Evolutionary conservation across 495 filamentous ascomycete species (phyloP).

Genomic region (Talaromyces stipitatus): DNA sequence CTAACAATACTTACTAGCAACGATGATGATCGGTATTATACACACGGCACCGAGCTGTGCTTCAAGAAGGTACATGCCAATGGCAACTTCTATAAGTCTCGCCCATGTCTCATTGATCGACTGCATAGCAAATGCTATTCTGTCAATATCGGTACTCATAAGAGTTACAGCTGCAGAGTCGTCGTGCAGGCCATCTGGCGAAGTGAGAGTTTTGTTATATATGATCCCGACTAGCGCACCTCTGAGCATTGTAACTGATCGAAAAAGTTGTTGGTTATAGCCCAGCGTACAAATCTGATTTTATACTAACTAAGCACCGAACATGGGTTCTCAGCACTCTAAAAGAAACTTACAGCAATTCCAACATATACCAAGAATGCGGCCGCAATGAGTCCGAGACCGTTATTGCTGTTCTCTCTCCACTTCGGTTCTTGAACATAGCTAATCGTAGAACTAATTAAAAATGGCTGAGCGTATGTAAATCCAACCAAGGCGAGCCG

Average conservation of each 20-base stretch:
- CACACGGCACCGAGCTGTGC: slow-evolving; percentile 37
- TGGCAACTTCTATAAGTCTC: background rate
- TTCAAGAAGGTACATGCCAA: slow-evolving; percentile 19
- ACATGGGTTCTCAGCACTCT: too few species aligned
- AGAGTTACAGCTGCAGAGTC: slow-evolving; percentile 41
- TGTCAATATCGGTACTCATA: slow-evolving; percentile 49
- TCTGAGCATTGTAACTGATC: slow-evolving; percentile 48
- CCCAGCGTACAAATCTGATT: too few species aligned
- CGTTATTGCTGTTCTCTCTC: too few species aligned
- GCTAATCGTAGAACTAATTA: too few species aligned
- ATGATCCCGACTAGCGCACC: slow-evolving; percentile 50
- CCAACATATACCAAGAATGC: too few species aligned
- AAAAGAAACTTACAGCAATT: too few species aligned
- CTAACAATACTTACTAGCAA: slow-evolving; percentile 5
- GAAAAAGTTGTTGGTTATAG: background rate
- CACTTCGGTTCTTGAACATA: too few species aligned
- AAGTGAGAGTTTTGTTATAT: slow-evolving; percentile 39
- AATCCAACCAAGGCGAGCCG: too few species aligned
- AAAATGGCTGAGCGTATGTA: too few species aligned
- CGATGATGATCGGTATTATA: slow-evolving; percentile 34
- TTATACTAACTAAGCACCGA: too few species aligned
- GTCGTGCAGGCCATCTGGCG: slow-evolving; percentile 32
- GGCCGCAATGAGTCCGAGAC: too few species aligned
- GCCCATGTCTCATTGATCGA: background rate
- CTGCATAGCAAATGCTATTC: slow-evolving; percentile 15